Base-by-base conservation (phyloP, 208 protist genomes). In the Crithidia fasciculata region DNA sequence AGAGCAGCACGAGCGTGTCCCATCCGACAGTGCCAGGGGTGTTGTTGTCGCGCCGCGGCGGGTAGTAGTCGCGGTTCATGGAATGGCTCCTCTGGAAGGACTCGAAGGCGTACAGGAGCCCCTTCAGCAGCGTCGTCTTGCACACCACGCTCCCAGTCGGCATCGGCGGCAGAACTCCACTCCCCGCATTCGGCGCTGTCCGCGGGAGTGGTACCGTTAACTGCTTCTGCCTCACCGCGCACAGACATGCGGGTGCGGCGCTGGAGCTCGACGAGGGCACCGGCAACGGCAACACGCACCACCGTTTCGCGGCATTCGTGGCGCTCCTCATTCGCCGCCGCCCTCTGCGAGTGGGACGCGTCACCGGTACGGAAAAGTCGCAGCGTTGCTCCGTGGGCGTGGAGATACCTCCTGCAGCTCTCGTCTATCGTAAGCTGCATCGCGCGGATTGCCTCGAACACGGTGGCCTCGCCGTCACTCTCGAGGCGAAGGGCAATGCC, bases 1-100 rank as follows among this genome's bases (percentile, higher is more conserved):
- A 84, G 2, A 96, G 78, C 49, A 96, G 75, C 69, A 94, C 75
- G 10, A 94, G 74, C 6, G 91, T 96, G 74, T 96, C 91, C 89
- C 91, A 96, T 16, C 91, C 91, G n/a, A 93, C 86, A 3, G 89
- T 92, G 65, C 87, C 89, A n/a, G 83, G 67, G 8, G 83, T 91
- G 58, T 69, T 84, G 59, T 60, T 76, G 28, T 87, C 76, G 7
- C 59, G 67, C 5, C 86, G 84, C 0, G 81, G 75, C 3, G 84
- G 77, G 69, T 96, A 96, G 76, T 96, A 80, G 45, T 79, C 72
- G 47, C 91, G 91, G 15, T 73, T 54, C 86, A 92, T 90, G 13
- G 83, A 83, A 69, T 96, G 91, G 50, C 84, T 72, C 52, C 85
- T 75, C 70, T 91, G 85, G 65, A 96, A 94, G 2, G 81, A 81